phyloP scores from a whole-genome alignment of 768 basidiomycete species.

The Collybia mongolica region DNA sequence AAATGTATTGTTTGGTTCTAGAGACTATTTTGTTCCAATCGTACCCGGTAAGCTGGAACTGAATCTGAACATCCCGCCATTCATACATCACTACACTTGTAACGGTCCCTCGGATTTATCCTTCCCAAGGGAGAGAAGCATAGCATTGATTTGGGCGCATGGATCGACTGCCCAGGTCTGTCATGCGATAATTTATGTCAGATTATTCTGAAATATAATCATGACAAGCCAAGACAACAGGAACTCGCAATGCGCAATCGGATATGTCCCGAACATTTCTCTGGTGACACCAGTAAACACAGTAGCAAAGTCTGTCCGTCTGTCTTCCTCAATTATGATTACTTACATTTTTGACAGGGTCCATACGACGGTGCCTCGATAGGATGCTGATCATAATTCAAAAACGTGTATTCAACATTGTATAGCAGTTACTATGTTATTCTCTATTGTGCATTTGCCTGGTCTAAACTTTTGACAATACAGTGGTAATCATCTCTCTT shows the following conservation, averaged over 20 bases:
- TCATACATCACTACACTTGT: neutral
- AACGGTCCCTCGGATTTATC: conserved; percentile 39
- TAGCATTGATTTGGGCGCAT: conserved; percentile 44
- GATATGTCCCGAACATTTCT: conserved; percentile 16
- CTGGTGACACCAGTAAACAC: conserved; percentile 12
- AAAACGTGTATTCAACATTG: too few species aligned
- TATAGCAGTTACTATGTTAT: too few species aligned
- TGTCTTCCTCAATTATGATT: neutral
- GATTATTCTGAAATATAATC: neutral
- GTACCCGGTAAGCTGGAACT: conserved; percentile 17
- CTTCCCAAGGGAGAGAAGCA: conserved; percentile 50
- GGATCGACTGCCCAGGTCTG: conserved; percentile 58
- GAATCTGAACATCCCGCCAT: neutral
- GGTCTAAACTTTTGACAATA: too few species aligned
- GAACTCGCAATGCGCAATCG: conserved; percentile 6
- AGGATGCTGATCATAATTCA: conserved; percentile 15
- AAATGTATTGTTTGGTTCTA: conserved; percentile 4
- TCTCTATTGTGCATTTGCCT: too few species aligned
- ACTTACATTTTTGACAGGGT: neutral
- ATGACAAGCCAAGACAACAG: conserved; percentile 7
- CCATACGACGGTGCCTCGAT: conserved; percentile 8
- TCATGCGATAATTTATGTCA: conserved; percentile 23
- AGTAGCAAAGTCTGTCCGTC: neutral
- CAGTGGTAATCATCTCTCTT: too few species aligned
- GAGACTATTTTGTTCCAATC: conserved; percentile 29